Evolutionary conservation across 352 stramenopile genomes (phyloP).

Genomic region (Elongisporangium undulatum): DNA sequence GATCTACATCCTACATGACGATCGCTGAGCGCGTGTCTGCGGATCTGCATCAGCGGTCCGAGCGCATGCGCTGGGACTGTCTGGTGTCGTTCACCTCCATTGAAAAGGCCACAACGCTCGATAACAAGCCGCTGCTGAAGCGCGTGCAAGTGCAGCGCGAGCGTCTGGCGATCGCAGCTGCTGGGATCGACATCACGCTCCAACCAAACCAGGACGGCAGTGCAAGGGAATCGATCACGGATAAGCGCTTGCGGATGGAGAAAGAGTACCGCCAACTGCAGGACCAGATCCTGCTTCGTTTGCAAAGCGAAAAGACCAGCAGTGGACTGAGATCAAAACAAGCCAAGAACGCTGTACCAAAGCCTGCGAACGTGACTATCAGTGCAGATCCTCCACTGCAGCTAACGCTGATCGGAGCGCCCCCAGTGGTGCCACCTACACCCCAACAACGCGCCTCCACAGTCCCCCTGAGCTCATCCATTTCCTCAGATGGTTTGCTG

Average conservation of each 20-base stretch:
- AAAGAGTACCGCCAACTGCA: constrained; percentile 16
- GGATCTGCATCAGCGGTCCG: constrained; percentile 17
- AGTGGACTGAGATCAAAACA: constrained; percentile 1
- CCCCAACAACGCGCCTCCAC: not conserved
- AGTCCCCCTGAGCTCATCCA: not conserved
- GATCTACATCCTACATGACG: constrained; percentile 38
- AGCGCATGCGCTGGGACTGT: constrained; percentile 47
- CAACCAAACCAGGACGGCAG: not conserved
- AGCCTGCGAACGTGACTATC: not conserved
- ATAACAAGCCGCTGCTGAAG: constrained; percentile 9
- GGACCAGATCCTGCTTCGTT: constrained; percentile 14
- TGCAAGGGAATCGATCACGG: constrained; percentile 5
- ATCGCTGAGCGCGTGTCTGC: constrained; percentile 26
- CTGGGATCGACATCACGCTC: not conserved
- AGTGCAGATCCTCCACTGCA: not conserved
- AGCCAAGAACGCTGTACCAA: not conserved
- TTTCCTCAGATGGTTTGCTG: not conserved
- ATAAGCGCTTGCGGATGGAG: constrained; percentile 12
- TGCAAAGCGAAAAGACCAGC: constrained; percentile 4
- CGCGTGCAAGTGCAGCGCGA: constrained; percentile 20
- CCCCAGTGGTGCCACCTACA: too few species aligned
- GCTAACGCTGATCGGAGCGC: not conserved
- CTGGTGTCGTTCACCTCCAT: constrained; percentile 11
- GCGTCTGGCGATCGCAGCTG: constrained; percentile 5
- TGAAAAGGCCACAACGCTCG: constrained; percentile 10